Base-by-base conservation (phyloP, 2,329 filamentous ascomycete genomes). In the Fusarium nisikadoi region DNA sequence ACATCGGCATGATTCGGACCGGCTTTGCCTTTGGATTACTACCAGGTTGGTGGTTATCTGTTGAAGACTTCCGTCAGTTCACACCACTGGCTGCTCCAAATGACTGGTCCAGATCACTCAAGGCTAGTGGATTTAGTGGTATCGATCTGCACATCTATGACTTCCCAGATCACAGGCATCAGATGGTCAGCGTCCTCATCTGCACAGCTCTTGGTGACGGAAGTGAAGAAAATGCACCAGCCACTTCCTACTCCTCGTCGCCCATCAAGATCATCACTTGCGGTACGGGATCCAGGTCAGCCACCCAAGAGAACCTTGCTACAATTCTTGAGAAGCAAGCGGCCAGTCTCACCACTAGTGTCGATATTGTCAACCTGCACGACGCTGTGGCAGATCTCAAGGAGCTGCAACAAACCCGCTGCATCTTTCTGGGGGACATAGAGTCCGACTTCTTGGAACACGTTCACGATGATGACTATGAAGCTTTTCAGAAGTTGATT, bases 161-260 rank as follows among this genome's bases (percentile, higher is more conserved):
- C 39, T 64, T 50, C n/a, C 45, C 56, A 23, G 61, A 64, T 14
- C 45, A 60, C 17, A 23, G 53, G 10, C 36, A 57, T 29, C 53
- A 63, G 19, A 49, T 49, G 42, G 43, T 58, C 54, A 59, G 60
- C 12, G 54, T 63, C 23, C 54, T 63, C 38, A 56, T 58, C n/a
- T 43, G 41, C 20, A 50, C 60, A 19, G 54, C 60, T 33, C 43
- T 57, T 35, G 46, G 57, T 13, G 36, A 60, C 29, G 57, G 46
- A 35, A 42, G n/a, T n/a, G 36, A 25, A 6, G 46, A 42, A 3
- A 27, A 43, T 60, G 13, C n/a, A 8, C 36, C 57, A 27, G 29
- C 36, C 8, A 25, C 46, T 33, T 42, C 57, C 12, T 41, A 27
- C 33, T 27, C 57, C 17, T 53, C 46, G 1, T 31, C n/a, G 4